phyloP scores from a whole-genome alignment of 208 protist genomes.

The Hexamita inflata region DNA sequence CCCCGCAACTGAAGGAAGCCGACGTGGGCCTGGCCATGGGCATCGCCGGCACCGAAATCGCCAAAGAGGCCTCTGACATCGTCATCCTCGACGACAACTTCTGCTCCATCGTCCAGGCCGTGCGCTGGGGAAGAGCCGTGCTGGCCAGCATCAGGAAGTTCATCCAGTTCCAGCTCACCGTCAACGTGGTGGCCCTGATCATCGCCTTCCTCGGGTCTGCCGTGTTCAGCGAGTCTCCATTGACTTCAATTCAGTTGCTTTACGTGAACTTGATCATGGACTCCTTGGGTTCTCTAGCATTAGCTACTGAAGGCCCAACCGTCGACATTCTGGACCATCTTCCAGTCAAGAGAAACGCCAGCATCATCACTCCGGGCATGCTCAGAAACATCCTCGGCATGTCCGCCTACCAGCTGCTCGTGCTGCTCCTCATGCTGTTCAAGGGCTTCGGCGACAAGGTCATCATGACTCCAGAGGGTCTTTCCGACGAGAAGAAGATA shows the following conservation, averaged over 20 bases:
- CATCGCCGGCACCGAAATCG: constrained; percentile 72
- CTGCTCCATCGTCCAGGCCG: constrained; percentile 75
- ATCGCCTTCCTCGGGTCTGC: constrained; percentile 65
- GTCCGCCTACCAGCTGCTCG: neutral
- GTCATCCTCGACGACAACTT: constrained; percentile 92
- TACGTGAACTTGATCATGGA: constrained; percentile 98
- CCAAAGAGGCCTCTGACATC: constrained; percentile 68
- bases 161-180: constrained; percentile 82
- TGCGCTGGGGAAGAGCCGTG: constrained; percentile 86
- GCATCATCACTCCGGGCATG: constrained; percentile 25
- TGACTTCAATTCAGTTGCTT: constrained; percentile 60
- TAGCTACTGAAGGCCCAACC: constrained; percentile 75
- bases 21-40: constrained; percentile 90
- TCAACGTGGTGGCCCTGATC: constrained; percentile 77
- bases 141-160: constrained; percentile 50
- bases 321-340: constrained; percentile 10
- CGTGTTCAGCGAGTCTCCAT: constrained; percentile 13
- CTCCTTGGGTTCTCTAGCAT: constrained; percentile 78
- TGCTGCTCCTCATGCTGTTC: neutral
- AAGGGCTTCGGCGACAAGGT: too few relatives aligned
- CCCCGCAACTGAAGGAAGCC: constrained; percentile 70
- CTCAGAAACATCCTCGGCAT: constrained; percentile 16
- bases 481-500: neutral
- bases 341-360: constrained; percentile 6
- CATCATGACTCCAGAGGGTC: too few relatives aligned